Evolutionary conservation across 1,139 yeast genomes (phyloP), one percentile per base, ranked within the genome.

Genomic region (Lodderomyces metapsilosis): DNA sequence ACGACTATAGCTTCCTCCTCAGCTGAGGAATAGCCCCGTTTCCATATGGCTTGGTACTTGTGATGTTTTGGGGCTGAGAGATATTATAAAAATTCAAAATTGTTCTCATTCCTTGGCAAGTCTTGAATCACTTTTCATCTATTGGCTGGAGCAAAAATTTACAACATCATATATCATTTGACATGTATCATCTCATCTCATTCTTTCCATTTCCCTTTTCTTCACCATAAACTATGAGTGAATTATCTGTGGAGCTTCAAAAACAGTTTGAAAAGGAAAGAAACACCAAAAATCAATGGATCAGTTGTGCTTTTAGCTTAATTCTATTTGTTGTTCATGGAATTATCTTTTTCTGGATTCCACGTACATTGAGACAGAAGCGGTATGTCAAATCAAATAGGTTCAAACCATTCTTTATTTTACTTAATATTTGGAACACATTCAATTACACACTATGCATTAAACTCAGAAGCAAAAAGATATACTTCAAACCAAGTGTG

Each of bases 401-500:
- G 16, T 48, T 42, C 24, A 47, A 44, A 34, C 43, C 48, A 10
- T 55, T 47, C 39, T 71, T 70, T 47, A 52, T 46, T 12, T 48
- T 64, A 21, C 21, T 68, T 6, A 57, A 57, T 32, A 13, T 44
- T 18, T 66, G 70, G 66, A 61, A 62, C 3, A 36, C 52, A 1
- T 44, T 66, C 39, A 71, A 66, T 37, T 48, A 57, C 9, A 59
- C 65, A 5, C 50, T 58, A 39, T 40, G 43, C 2, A 25, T 46
- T 8, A 38, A 21, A 10, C 1, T 46, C 2, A 27, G 36, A 3
- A 40, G 37, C 5, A 42, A 32, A 20, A 25, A 12, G 3, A 22
- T 65, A 11, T 70, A 64, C 45, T 51, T 68, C 41, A 77, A 73
- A 50, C 80, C 80, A 2, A 66, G 74, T 50, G 43, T 74, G 22